Evolutionary conservation across 768 basidiomycete genomes (phyloP), one percentile per base, ranked within the genome.

Genomic region (Rhizopogon vulgaris): DNA sequence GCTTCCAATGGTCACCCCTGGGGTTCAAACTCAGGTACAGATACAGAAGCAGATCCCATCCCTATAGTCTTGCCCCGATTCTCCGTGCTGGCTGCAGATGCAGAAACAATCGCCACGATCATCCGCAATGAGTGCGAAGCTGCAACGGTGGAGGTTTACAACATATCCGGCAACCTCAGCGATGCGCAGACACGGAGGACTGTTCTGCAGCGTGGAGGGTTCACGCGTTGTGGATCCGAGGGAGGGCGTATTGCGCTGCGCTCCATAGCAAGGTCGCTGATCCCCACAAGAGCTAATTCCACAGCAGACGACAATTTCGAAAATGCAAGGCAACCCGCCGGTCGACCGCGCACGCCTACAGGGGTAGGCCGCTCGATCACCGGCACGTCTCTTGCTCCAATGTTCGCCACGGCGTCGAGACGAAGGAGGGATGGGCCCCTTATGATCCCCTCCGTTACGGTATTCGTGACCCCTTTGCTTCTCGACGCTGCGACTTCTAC

Each of bases 61-160:
- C 76, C 80, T n/a, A 67, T 89, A 39, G 68, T 78, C 38, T 62
- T 90, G 24, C 89, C 89, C 3, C 75, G 77, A 12, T 87, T 91
- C 59, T 81, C 78, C 15, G 78, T 90, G 14, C 74, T 87, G 14
- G 78, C 83, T 9, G 79, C 84, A 2, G 83, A 90, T 59, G 68
- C 71, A 7, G 85, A 90, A 63, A 71, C 73, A 11, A 76, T 78
- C 10, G 71, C 79, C 1, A 79, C 76, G 34, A 68, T 76, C n/a
- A 71, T 88, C 52, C 76, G 77, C 38, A 87, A 86, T 60, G 83
- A 82, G 52, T 68, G 77, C 3, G 75, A 80, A 25, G 68, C 67
- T 18, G 66, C 71, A 18, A 75, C 69, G 17, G 70, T 90, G 6
- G 85, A 87, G 56, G 78, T 90, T 4, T 84, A 78, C 58, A 76